phyloP scores from a whole-genome alignment of 768 basidiomycete genomes.

The Cystobasidiopsis lactophilus region DNA sequence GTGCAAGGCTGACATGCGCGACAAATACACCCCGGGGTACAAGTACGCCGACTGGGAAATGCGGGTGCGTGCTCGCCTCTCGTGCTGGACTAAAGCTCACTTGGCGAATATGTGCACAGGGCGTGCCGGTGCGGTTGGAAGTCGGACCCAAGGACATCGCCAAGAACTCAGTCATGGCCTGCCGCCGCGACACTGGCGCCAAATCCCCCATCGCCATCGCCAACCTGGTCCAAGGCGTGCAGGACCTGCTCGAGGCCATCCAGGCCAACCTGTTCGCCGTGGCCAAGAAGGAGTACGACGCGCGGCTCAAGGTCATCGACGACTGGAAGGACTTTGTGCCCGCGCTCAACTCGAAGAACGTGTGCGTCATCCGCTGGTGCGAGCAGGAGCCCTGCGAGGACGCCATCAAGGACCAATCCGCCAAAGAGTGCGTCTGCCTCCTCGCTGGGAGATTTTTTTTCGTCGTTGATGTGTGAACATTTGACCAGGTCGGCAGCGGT shows the following conservation, averaged over 20 bases:
- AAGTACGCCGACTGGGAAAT: constrained; percentile 99
- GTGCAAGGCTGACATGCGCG: constrained; percentile 74
- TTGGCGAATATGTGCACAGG: constrained; percentile 30
- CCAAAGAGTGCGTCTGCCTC: constrained; percentile 40
- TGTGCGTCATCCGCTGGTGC: constrained; percentile 88
- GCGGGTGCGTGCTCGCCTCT: constrained; percentile 36
- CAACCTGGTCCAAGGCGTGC: constrained; percentile 34
- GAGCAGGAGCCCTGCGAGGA: constrained; percentile 83
- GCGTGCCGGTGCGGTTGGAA: constrained; percentile 90
- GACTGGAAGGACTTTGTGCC: constrained; percentile 88
- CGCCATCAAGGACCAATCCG: constrained; percentile 88
- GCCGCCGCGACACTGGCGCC: constrained; percentile 53
- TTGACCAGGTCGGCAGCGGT: constrained; percentile 22
- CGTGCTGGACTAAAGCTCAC: not conserved
- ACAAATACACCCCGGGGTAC: constrained; percentile 92
- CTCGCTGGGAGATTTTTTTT: too few relatives aligned
- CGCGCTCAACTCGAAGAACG: constrained; percentile 63
- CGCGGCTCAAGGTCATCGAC: constrained; percentile 46
- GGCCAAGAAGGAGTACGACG: constrained; percentile 51
- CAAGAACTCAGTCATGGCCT: constrained; percentile 56
- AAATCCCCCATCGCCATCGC: constrained; percentile 37
- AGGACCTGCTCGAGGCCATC: constrained; percentile 54
- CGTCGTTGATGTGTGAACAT: not conserved
- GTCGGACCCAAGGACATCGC: constrained; percentile 80
- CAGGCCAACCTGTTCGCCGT: constrained; percentile 67